Percentiles rank a stretch among this genome's conserved stretches.
Conservation (phyloP, 1,139 yeast genomes). For the Taiozyma sp. region DNA sequence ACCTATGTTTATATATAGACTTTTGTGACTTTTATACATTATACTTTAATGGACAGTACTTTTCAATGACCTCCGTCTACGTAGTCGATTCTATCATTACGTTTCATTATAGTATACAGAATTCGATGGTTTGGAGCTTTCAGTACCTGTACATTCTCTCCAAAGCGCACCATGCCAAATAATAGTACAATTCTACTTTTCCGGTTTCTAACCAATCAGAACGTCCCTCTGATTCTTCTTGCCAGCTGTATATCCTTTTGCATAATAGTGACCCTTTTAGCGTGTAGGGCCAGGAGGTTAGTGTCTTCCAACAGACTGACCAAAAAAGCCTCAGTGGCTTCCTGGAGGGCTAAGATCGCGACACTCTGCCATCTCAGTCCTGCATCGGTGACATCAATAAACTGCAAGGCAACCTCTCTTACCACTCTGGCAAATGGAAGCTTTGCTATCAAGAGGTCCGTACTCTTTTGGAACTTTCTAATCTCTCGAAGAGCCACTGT, state of each 20-base stretch:
- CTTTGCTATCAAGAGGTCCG: constrained; percentile 73
- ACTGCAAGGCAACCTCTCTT: constrained; percentile 75
- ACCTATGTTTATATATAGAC: neutral
- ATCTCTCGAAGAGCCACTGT: constrained; percentile 74
- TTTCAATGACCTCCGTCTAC: neutral
- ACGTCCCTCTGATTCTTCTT: constrained; percentile 71
- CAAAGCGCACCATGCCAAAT: neutral
- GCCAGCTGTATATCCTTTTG: constrained; percentile 91
- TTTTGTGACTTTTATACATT: neutral
- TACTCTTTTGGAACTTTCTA: constrained; percentile 67
- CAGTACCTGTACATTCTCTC: neutral
- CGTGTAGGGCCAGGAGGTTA: constrained; percentile 85
- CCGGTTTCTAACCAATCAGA: constrained; percentile 1
- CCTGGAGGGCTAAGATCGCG: constrained; percentile 86
- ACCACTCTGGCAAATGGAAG: constrained; percentile 86
- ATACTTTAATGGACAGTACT: neutral
- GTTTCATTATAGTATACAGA: neutral
- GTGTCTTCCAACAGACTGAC: constrained; percentile 88
- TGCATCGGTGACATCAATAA: constrained; percentile 46
- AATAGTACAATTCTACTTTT: neutral
- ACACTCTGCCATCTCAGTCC: constrained; percentile 84
- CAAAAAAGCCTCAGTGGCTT: constrained; percentile 86
- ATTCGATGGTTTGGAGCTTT: neutral
- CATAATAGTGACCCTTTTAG: constrained; percentile 91
- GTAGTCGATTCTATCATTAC: neutral